Evolutionary conservation across 2,329 filamentous ascomycete species (phyloP).

Genomic region (Coniochaeta pulveracea): DNA sequence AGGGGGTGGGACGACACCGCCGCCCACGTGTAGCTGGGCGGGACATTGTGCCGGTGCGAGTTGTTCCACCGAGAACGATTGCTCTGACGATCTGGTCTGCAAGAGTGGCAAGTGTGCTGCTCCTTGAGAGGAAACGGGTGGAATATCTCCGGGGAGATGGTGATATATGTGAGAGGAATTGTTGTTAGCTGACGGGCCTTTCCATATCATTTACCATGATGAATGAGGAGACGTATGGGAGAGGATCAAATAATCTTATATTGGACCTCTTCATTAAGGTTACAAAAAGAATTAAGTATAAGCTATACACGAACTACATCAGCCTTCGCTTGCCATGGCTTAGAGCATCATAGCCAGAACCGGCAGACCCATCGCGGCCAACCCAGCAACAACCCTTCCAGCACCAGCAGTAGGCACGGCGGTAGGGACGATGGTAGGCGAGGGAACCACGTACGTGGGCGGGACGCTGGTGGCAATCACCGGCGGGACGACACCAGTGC

Average conservation of each 20-base stretch:
- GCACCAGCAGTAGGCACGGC: conserved; percentile 1
- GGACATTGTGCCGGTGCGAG: conserved; percentile 3
- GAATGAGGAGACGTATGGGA: too few relatives aligned
- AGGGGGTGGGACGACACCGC: background rate
- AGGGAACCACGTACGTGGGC: background rate
- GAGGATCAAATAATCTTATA: too few relatives aligned
- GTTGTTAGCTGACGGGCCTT: too few relatives aligned
- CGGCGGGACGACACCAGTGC: background rate
- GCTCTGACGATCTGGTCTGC: conserved; percentile 2
- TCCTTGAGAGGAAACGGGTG: background rate
- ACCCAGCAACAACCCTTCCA: background rate
- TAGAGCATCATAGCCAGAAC: background rate
- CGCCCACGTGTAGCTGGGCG: background rate
- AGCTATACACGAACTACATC: background rate
- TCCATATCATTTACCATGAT: too few relatives aligned
- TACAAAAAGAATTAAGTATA: too few relatives aligned
- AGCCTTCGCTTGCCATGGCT: too few relatives aligned
- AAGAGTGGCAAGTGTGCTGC: conserved; percentile 2
- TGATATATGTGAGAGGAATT: too few relatives aligned
- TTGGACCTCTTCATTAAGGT: too few relatives aligned
- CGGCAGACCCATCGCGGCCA: background rate
- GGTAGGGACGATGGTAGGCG: background rate
- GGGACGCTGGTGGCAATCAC: background rate
- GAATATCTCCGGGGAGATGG: too few relatives aligned
- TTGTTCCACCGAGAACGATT: background rate